Evolutionary conservation across 192 early-diverging fungal species (phyloP).

Genomic region (Umbelopsis sp.): DNA sequence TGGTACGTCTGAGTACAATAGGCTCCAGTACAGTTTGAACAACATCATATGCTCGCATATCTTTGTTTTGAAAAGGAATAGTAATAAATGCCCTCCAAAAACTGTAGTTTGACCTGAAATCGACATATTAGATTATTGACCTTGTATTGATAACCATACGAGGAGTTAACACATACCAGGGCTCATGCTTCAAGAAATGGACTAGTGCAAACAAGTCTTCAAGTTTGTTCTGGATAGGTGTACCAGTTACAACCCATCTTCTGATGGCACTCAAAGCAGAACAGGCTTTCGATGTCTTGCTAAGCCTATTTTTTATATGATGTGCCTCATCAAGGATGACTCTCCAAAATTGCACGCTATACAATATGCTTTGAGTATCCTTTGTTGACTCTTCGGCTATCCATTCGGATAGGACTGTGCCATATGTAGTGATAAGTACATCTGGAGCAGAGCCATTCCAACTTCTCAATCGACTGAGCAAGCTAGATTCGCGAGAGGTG

Average conservation of each 20-base stretch:
- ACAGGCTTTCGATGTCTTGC: conserved; percentile 74
- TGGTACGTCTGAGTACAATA: conserved; percentile 85
- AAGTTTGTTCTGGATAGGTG: conserved; percentile 74
- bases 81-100: conserved; percentile 82
- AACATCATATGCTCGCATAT: conserved; percentile 42
- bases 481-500: conserved; percentile 29
- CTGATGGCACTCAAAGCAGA: conserved; percentile 65
- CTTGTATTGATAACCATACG: no score
- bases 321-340: conserved; percentile 96
- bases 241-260: conserved; percentile 94
- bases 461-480: conserved; percentile 30
- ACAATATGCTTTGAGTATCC: conserved; percentile 43
- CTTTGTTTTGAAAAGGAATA: conserved; percentile 69
- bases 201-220: conserved; percentile 89
- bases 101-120: conserved; percentile 56
- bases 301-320: conserved; percentile 82
- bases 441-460: conserved; percentile 47
- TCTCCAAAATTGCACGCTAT: conserved; percentile 78
- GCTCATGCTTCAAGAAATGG: conserved; percentile 72
- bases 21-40: conserved; percentile 75
- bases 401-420: conserved; percentile 49
- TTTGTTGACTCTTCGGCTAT: not conserved
- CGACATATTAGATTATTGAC: not conserved
- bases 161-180: conserved; percentile 26
- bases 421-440: conserved; percentile 58